phyloP scores from a whole-genome alignment of 2,329 filamentous ascomycete species.

The Aulographum hederae region DNA sequence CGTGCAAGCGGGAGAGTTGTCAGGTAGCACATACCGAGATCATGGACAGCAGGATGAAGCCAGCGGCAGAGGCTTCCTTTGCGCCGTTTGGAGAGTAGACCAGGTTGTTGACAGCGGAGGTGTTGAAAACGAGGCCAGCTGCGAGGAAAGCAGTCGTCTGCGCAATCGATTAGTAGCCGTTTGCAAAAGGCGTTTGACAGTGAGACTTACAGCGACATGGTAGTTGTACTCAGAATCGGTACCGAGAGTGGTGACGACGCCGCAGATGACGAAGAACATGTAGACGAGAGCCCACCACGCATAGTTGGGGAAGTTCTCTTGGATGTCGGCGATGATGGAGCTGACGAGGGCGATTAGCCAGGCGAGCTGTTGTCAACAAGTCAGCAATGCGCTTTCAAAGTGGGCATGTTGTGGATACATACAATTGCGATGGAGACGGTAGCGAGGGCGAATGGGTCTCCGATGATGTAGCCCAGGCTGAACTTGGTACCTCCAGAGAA shows the following conservation, averaged over 20 bases:
- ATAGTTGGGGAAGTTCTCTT: conserved; percentile 55
- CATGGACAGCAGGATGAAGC: conserved; percentile 88
- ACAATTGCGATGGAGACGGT: conserved; percentile 85
- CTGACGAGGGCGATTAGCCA: conserved; percentile 88
- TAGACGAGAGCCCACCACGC: conserved; percentile 86
- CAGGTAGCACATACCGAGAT: conserved; percentile 48
- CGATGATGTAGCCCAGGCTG: conserved; percentile 72
- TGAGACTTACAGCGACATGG: conserved; percentile 52
- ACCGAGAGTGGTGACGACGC: conserved; percentile 65
- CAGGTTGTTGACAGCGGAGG: conserved; percentile 68
- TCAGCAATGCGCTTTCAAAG: neutral
- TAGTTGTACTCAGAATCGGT: conserved; percentile 76
- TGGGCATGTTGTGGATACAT: conserved; percentile 26
- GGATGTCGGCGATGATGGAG: conserved; percentile 54
- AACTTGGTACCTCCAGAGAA: conserved; percentile 24
- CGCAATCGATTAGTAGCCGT: conserved; percentile 12
- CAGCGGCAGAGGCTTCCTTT: conserved; percentile 73
- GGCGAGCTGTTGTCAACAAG: conserved; percentile 46
- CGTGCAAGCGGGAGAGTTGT: conserved; percentile 1
- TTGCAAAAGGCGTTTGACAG: conserved; percentile 7
- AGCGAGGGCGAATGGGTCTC: conserved; percentile 88
- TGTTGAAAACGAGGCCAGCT: conserved; percentile 67
- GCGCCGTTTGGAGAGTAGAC: conserved; percentile 60
- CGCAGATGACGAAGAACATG: conserved; percentile 65
- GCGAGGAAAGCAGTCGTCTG: conserved; percentile 71